phyloP scores from a whole-genome alignment of 768 basidiomycete genomes.

The Leccinum incarnatum region DNA sequence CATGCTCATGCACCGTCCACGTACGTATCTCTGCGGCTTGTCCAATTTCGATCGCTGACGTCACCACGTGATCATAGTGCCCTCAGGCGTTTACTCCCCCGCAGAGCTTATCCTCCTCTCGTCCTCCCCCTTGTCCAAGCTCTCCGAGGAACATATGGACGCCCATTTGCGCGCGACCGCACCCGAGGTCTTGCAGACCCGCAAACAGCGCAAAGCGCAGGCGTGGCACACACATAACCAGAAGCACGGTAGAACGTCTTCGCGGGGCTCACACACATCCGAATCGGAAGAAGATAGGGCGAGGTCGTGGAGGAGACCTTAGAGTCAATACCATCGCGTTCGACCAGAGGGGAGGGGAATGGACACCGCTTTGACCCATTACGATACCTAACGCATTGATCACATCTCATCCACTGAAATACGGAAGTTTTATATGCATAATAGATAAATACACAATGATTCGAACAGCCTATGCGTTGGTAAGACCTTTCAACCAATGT shows the following conservation, averaged over 20 bases:
- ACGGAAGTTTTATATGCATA: neutral
- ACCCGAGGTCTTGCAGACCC: constrained; percentile 28
- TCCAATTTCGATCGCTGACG: neutral
- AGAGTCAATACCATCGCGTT: neutral
- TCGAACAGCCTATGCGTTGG: neutral
- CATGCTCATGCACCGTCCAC: neutral
- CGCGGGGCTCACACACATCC: constrained; percentile 7
- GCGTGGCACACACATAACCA: constrained; percentile 19
- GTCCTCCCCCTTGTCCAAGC: constrained; percentile 19
- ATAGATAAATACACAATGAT: neutral
- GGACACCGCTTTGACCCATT: neutral
- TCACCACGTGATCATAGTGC: neutral
- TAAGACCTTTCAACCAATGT: constrained; percentile 1
- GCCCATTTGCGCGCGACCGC: constrained; percentile 14
- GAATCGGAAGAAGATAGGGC: constrained; percentile 19
- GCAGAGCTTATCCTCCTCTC: constrained; percentile 25
- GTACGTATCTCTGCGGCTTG: neutral
- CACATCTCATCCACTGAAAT: neutral
- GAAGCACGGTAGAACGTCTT: neutral
- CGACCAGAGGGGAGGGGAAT: neutral
- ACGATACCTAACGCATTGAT: neutral
- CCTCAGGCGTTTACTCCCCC: constrained; percentile 24
- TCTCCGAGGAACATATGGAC: constrained; percentile 4
- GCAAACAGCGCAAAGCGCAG: constrained; percentile 26
- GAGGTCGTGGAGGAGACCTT: constrained; percentile 17